Percentiles rank a stretch among this genome's conserved stretches.
Evolutionary conservation across 257 asterid species (phyloP).

Genomic region (Solanum medicagineum): DNA sequence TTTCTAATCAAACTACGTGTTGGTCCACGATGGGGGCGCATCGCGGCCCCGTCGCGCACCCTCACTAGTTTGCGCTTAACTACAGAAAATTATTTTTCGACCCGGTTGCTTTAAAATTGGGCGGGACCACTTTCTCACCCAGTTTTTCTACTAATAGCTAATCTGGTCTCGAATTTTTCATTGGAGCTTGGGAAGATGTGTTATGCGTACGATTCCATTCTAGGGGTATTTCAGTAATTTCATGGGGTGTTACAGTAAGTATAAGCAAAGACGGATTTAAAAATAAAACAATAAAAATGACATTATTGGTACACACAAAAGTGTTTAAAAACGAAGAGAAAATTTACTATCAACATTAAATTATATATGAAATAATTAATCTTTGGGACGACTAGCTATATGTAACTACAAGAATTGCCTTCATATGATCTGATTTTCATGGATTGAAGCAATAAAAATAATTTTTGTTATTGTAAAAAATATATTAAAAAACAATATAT

Average conservation of each 20-base stretch:
- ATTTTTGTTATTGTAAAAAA: neutral
- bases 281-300: neutral
- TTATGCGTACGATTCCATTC: too few relatives aligned
- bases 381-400: neutral
- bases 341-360: neutral
- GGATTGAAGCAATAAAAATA: neutral
- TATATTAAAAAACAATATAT: too few relatives aligned
- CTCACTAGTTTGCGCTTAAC: too few relatives aligned
- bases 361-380: neutral
- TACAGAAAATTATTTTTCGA: too few relatives aligned
- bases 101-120: too few relatives aligned
- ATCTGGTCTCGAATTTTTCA: too few relatives aligned
- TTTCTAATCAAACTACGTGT: too few relatives aligned
- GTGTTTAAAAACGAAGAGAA: neutral
- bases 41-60: too few relatives aligned
- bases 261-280: neutral
- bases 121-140: too few relatives aligned
- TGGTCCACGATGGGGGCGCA: too few relatives aligned
- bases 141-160: fast-evolving
- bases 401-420: neutral
- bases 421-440: neutral
- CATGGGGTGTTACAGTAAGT: neutral
- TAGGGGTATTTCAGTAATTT: too few relatives aligned
- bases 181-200: too few relatives aligned
- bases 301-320: neutral